Evolutionary conservation across 768 basidiomycete species (phyloP), one percentile per base, ranked within the genome.

Genomic region (Suillus subalutaceus): DNA sequence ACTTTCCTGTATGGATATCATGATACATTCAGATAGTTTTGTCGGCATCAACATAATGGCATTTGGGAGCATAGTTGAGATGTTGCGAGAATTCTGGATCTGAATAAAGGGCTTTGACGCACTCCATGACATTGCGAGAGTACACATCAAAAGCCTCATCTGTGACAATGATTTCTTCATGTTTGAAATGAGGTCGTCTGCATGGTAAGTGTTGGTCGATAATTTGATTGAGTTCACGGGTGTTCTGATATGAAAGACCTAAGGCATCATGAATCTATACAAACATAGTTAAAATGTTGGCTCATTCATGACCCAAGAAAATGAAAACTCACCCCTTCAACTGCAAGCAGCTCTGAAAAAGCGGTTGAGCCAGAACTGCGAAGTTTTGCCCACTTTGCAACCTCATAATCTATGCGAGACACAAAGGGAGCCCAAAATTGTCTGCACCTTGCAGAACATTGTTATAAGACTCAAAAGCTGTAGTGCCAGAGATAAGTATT

Each of bases 1-100:
- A 86, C 55, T 79, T 76, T 0, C 80, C 83, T 0, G 82, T 85
- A 55, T 84, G 75, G 75, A 85, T 79, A 59, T 85, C 82, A 67
- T 73, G 70, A 63, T 78, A 84, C 2, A 83, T n/a, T 0, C 76
- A 63, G 0, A 65, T 52, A 1, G 52, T 75, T 6, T 72, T 43
- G 13, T 75, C 71, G 0, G 58, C 65, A 65, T 81, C 79, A 0
- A 67, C 43, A 67, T 77, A 84, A 61, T 83, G 82, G 3, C 68
- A 66, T 66, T 82, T 80, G 0, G 82, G 83, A 1, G 63, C 65
- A 55, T 79, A 73, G 7, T 73, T 64, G 1, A 83, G 71, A 30
- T 79, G 66, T 0, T 40, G 63, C 0, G 73, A 65, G 69, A 79
- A 79, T 26, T 81, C 72, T 0, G 78, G 73, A 62, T 82, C 76